Evolutionary conservation across 202 grass and related monocot genomes (phyloP), one percentile per base, ranked within the genome.

Genomic region (Elaeis oleifera): DNA sequence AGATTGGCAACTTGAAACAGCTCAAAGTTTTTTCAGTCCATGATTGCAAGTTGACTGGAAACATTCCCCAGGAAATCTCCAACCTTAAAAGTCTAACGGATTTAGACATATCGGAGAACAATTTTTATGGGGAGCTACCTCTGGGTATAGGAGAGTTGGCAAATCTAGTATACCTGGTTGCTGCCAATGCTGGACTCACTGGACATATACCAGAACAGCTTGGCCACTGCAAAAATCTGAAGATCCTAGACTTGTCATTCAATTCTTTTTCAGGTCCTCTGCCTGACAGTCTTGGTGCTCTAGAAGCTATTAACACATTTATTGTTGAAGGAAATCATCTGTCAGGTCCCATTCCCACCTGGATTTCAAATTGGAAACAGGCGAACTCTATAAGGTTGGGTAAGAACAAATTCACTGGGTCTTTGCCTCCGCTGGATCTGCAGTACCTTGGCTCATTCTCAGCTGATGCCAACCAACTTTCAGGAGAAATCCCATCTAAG

Each of bases 51-150:
- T 75, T 92, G 60, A 82, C 76, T 52, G 92, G 88, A 18, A 23
- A 55, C 27, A 77, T 97, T 61, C 92, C 92, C 27, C 51, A 36
- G 58, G 71, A 84, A 74, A 69, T 97, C 53, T 67, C 79, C 20
- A 72, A 72, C 70, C 84, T 97, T 5, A 77, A 68, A 59, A 90
- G 77, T 56, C 73, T 97, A 77, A 89, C 73, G 18, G 65, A 81
- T 75, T 65, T 97, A n/a, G 92, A 97, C 59, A 86, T 97, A 74
- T 97, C 92, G 49, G 92, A 83, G 39, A 97, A 97, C 61, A 71
- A 75, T 49, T 97, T 97, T 24, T 50, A 73, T 22, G 67, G 88
- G 49, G 88, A 81, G 70, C 64, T 97, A 36, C 92, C 88, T 25
- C 16, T 68, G 50, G 71, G 78, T 48, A 80, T 97, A 2, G 84